A percentile compares a stretch with the other conserved stretches of the same genome.
Conservation (phyloP, 768 basidiomycete genomes). For the Arthromyces matolae region DNA sequence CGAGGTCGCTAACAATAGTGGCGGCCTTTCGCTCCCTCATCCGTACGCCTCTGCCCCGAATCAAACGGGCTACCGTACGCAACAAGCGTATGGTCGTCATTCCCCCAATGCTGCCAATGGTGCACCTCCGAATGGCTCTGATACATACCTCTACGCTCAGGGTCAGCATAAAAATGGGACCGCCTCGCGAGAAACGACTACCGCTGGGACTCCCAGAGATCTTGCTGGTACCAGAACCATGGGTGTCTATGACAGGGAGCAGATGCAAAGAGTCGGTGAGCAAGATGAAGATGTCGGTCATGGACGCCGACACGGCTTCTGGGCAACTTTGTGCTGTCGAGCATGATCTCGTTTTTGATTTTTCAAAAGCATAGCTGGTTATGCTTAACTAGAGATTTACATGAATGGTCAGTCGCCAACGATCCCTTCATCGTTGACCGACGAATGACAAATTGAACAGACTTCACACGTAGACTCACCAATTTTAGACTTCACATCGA, state of each 20-base stretch:
- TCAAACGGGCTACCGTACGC: conserved; percentile 50
- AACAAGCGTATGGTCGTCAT: conserved; percentile 51
- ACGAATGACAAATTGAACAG: background rate
- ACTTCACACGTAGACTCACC: conserved; percentile 15
- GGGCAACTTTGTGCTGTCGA: conserved; percentile 66
- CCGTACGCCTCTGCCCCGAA: conserved; percentile 70
- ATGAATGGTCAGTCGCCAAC: conserved; percentile 12
- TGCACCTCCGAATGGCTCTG: conserved; percentile 51
- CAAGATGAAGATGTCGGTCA: conserved; percentile 65
- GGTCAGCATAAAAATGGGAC: conserved; percentile 46
- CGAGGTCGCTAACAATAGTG: conserved; percentile 34
- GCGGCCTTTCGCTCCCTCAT: conserved; percentile 53
- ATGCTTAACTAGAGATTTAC: conserved; percentile 24
- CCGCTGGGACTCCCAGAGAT: conserved; percentile 36
- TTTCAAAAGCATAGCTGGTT: conserved; percentile 30
- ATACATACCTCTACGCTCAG: conserved; percentile 67
- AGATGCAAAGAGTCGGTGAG: conserved; percentile 55
- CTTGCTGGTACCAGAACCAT: conserved; percentile 43
- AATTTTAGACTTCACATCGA: background rate
- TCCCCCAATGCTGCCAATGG: conserved; percentile 49
- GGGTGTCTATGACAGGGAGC: conserved; percentile 65
- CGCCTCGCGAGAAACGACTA: conserved; percentile 51
- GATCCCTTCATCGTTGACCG: background rate
- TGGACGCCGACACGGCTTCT: conserved; percentile 59
- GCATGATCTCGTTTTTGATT: conserved; percentile 35